phyloP scores from a whole-genome alignment of 2,329 filamentous ascomycete species.

The Pyrenochaeta sp. region DNA sequence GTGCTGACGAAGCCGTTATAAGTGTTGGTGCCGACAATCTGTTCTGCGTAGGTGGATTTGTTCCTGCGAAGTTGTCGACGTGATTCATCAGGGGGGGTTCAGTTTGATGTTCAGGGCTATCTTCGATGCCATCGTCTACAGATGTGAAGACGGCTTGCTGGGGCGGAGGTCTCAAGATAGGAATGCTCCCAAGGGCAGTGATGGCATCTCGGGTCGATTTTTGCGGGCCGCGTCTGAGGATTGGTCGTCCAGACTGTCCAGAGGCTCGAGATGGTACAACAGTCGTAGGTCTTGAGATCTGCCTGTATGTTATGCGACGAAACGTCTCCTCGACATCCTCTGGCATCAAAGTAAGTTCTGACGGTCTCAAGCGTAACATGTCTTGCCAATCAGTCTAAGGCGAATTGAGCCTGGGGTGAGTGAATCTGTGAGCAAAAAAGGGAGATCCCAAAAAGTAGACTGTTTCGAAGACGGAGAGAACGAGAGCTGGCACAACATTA shows the following conservation, averaged over 20 bases:
- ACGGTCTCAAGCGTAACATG: conserved; percentile 48
- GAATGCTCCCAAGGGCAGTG: conserved; percentile 33
- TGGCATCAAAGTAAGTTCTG: conserved; percentile 48
- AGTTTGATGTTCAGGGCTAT: conserved; percentile 1
- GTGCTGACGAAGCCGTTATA: conserved; percentile 6
- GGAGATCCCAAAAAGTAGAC: conserved; percentile 23
- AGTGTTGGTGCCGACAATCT: conserved; percentile 6
- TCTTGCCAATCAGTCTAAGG: conserved; percentile 8
- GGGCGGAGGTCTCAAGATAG: conserved; percentile 30
- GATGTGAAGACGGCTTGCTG: conserved; percentile 32
- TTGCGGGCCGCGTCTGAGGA: conserved; percentile 40
- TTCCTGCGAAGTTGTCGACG: conserved; percentile 7
- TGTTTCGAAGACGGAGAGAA: neutral
- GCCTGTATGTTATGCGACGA: conserved; percentile 40
- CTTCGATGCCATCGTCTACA: conserved; percentile 25
- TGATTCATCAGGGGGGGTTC: conserved; percentile 1
- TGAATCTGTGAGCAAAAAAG: conserved; percentile 14
- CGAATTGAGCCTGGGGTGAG: conserved; percentile 10
- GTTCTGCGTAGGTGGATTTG: conserved; percentile 2
- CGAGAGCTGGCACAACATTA: neutral
- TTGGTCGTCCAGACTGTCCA: conserved; percentile 23
- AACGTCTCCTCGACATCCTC: conserved; percentile 48
- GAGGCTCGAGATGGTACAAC: conserved; percentile 10
- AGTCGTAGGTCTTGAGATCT: conserved; percentile 14
- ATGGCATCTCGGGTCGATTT: conserved; percentile 43